Conservation (phyloP, 73 alveolate species). For the Paramecium sexaurelia region DNA sequence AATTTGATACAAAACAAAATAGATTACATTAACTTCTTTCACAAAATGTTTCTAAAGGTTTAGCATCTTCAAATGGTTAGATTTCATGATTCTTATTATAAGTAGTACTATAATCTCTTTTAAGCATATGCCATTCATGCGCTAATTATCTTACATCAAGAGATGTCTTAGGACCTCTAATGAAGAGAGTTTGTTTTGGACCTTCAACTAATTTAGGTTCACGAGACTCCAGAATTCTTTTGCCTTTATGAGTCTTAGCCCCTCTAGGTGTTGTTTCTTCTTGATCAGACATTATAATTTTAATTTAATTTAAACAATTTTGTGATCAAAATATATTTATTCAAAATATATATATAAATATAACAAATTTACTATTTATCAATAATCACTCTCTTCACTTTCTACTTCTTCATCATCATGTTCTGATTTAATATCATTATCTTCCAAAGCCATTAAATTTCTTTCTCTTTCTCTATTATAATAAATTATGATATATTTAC, state of each 20-base stretch:
- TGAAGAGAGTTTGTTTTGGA: conserved; percentile 71
- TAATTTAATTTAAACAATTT: background rate
- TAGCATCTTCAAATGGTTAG: conserved; percentile 73
- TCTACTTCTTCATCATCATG: conserved; percentile 62
- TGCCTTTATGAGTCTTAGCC: conserved; percentile 77
- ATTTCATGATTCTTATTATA: conserved; percentile 70
- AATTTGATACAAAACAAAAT: conserved; percentile 72
- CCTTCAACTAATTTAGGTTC: conserved; percentile 76
- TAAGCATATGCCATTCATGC: conserved; percentile 69
- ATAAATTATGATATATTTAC: background rate
- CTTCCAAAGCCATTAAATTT: conserved; percentile 63
- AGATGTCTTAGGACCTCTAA: conserved; percentile 74
- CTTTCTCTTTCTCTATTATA: conserved; percentile 60
- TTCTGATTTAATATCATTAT: conserved; percentile 67
- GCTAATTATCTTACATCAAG: conserved; percentile 59
- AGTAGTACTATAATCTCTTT: conserved; percentile 62
- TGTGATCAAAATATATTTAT: background rate
- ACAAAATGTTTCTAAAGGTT: conserved; percentile 68
- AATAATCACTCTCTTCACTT: conserved; percentile 65
- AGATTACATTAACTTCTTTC: conserved; percentile 68
- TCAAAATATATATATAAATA: background rate
- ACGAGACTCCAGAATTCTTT: conserved; percentile 70
- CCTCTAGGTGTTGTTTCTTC: conserved; percentile 51
- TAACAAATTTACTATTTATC: conserved; percentile 1
- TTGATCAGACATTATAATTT: conserved; percentile 45